These are phyloP conservation scores for Mediolabrus comicus DNA, from an alignment of 108 stramenopile species.

Conservation along the genomic window DNA sequence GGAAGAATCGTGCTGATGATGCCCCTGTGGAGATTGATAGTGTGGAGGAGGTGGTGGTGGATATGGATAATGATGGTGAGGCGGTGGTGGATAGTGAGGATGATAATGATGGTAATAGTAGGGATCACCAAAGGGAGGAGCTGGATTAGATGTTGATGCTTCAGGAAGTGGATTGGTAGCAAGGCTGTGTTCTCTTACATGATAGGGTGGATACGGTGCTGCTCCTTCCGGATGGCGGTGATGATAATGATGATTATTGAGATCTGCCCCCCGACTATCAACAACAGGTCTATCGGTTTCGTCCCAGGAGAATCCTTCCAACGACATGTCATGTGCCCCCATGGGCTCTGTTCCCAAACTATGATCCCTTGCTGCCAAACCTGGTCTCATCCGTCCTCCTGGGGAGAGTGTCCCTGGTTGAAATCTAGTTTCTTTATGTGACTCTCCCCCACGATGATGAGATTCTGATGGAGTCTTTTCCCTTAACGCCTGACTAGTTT, in stretches of 20 bases:
- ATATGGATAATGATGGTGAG: neutral
- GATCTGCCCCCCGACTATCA: neutral
- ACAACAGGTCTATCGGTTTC: slow-evolving; percentile 17
- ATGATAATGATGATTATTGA: slow-evolving; percentile 5
- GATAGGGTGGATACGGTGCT: slow-evolving; percentile 3
- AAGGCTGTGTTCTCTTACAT: slow-evolving; percentile 50
- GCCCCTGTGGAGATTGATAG: neutral
- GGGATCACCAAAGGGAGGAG: slow-evolving; percentile 25
- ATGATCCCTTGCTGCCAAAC: slow-evolving; percentile 65
- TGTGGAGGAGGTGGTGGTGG: neutral
- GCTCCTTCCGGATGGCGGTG: slow-evolving; percentile 1
- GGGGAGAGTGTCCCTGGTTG: slow-evolving; percentile 50
- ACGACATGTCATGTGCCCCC: slow-evolving; percentile 42
- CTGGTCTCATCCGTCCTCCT: slow-evolving; percentile 32
- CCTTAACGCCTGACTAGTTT: slow-evolving; percentile 82
- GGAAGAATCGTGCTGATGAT: neutral
- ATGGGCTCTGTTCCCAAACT: slow-evolving; percentile 67
- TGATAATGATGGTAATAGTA: slow-evolving; percentile 1
- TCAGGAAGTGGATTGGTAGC: slow-evolving; percentile 56
- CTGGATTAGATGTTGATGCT: slow-evolving; percentile 45
- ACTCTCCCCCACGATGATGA: neutral
- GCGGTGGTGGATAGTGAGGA: slow-evolving; percentile 31
- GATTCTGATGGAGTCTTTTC: slow-evolving; percentile 75
- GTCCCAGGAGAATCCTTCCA: slow-evolving; percentile 84
- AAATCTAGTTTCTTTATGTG: slow-evolving; percentile 51